Base-by-base conservation (phyloP, 2,329 filamentous ascomycete genomes). In the Thielaviopsis populi region DNA sequence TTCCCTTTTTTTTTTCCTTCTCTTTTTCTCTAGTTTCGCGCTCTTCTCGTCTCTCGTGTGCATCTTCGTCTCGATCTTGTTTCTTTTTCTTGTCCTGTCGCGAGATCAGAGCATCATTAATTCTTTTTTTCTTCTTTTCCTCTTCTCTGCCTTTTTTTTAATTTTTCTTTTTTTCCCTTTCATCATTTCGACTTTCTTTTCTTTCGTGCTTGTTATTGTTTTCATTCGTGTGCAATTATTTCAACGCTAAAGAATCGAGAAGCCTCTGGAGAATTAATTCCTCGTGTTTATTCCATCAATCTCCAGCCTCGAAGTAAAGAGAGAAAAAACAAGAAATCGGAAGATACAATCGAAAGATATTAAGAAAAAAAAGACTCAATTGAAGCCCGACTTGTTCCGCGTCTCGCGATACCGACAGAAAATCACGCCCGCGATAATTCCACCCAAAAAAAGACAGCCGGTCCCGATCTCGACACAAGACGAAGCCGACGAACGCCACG, bases 71-170 rank as follows among this genome's bases (percentile, higher is more conserved):
- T 40, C 33, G 33, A 7, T 59, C 56, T 56, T 63, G 22, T 37
- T 56, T 63, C 30, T 56, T 54, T n/a, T 63, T 30, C n/a, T 54
- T 17, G 30, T 30, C 30, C 30, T 15, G 24, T 33, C 50, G 50
- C 24, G 50, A 54, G 50, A 54, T 33, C 50, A 54, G 50, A 54
- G 50, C 40, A 37, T 56, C 27, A 46, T 46, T 43, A 30, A 59
- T 33, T 59, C 41, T 59, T 24, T 59, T 59, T 27, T 24, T 24
- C 48, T 22, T n/a, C 40, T 33, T 22, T 42, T 15, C 27, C n/a
- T 27, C 22, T 33, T 62, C 40, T 62, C 33, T 54, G 41, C 22
- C 43, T 59, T 60, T 60, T 42, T 63, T 63, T 33, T 15, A n/a
- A 37, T 64, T 22, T 50, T 53, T 30, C 41, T 64, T 27, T 41